Base-by-base conservation (phyloP, 106 monocot genomes). In the Dendrobium catenatum region DNA sequence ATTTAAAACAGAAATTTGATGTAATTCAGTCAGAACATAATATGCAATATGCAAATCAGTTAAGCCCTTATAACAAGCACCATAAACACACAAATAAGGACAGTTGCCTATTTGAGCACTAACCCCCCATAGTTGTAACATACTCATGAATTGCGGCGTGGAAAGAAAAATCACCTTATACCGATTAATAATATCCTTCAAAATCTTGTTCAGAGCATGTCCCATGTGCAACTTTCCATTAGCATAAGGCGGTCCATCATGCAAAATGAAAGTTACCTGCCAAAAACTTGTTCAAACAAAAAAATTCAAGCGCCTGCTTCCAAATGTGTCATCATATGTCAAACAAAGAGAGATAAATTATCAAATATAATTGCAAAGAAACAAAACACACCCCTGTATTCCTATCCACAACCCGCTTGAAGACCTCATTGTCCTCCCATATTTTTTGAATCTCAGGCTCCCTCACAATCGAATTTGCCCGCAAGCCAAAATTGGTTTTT, bases 171-270 rank as follows among this genome's bases (percentile, higher is more conserved):
- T 49, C 42, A 97, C 96, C 96, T 94, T 98, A 85, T 92, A 98
- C 8, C 91, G 89, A 46, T 94, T 98, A 33, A 98, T 94, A 29
- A 98, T 93, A 82, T 98, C 97, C 88, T 98, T 98, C 75, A 98
- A 86, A 85, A 98, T 92, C 86, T 98, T 98, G 84, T 98, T 98
- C 81, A 98, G 80, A 46, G 97, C 97, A 89, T 98, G 97, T 24
- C 97, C 97, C 90, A 94, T 92, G 66, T 98, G 97, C 20, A 98
- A 86, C 81, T 83, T 89, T n/a, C 97, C 97, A 82, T 98, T 98
- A 6, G 97, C 97, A 89, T 98, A 98, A 56, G 97, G 97, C 76
- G 97, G 97, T 18, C 97, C 97, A 86, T 98, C 97, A 85, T 98
- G 97, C 29, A 98, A 86, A 84, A 94, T 84, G 80, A 94, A 98